Evolutionary conservation across 805 yeast species (phyloP), one percentile per base, ranked within the genome.

Genomic region (Metschnikowia cubensis): DNA sequence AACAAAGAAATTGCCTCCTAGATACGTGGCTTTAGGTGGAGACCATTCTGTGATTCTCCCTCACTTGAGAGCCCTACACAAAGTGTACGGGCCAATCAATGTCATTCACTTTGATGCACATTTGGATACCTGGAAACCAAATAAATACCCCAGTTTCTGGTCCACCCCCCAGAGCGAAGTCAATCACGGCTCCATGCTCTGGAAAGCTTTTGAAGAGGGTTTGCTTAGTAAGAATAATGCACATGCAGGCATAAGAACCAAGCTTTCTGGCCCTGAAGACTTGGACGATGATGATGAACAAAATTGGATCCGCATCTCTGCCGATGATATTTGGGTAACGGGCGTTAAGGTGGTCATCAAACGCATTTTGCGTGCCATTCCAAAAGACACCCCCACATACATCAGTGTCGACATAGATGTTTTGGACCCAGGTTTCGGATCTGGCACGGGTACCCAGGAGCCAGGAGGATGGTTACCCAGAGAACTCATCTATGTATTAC

Each of bases 81-180:
- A 79, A 47, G 59, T 77, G 18, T 80, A 87, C 60, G 94, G 92
- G 1, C 81, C 81, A 17, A 67, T 88, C 45, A 81, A 88, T 20
- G 82, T 88, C 35, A 79, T 88, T 49, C 96, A 88, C 66, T 86
- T 88, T 58, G 96, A 88, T 62, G 92, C 94, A 13, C 95, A 87
- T 68, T 74, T 87, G 56, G 95, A 88, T 64, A 87, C 95, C 4
- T 79, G 90, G 92, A 64, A 82, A 54, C 94, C 95, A 10, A 74
- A 79, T 52, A 77, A 82, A 63, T 87, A 86, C 61, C 86, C 88
- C 21, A 70, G 82, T 15, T 79, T 75, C 60, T 80, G 85, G 85
- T 73, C 71, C 58, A 71, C 81, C n/a, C 75, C 76, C 35, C 78
- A 76, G 57, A 70, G 79, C 38, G 81, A 83, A 45, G 77, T 85